Conservation (phyloP, 257 asterid genomes). For the Schizonepeta tenuifolia region DNA sequence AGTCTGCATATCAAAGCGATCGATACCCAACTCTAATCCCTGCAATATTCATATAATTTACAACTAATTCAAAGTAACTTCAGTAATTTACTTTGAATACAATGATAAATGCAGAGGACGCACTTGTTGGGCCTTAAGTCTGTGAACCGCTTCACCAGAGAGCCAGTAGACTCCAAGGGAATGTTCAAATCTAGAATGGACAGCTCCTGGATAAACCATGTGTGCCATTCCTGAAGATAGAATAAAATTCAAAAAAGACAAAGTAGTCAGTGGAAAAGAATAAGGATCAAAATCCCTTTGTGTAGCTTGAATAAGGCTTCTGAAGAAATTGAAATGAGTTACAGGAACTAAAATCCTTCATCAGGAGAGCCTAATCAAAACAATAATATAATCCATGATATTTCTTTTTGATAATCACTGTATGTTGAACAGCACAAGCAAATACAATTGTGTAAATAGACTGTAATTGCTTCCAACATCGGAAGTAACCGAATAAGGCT, state of each 20-base stretch:
- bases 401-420: slow-evolving; percentile 6
- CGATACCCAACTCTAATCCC: slow-evolving; percentile 93
- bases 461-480: neutral
- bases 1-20: slow-evolving; percentile 71
- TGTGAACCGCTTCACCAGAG: slow-evolving; percentile 83
- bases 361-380: slow-evolving; percentile 21
- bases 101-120: slow-evolving; percentile 33
- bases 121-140: slow-evolving; percentile 70
- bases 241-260: neutral
- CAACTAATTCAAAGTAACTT: neutral
- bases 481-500: neutral
- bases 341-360: slow-evolving; percentile 16
- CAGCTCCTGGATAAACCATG: slow-evolving; percentile 97
- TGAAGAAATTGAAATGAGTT: slow-evolving; percentile 13
- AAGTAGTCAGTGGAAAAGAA: slow-evolving; percentile 13
- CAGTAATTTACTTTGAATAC: slow-evolving; percentile 18
- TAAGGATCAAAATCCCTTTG: slow-evolving; percentile 1
- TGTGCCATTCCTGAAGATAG: slow-evolving; percentile 67
- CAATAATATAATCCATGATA: neutral
- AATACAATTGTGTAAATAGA: neutral
- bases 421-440: slow-evolving; percentile 32
- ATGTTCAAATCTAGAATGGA: slow-evolving; percentile 80
- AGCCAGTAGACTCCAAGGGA: slow-evolving; percentile 98
- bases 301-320: slow-evolving; percentile 14
- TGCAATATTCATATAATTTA: slow-evolving; percentile 39